Percentiles rank a stretch among this genome's conserved stretches.
Conservation (phyloP, 2,329 filamentous ascomycete genomes). For the Colletotrichum phormii region DNA sequence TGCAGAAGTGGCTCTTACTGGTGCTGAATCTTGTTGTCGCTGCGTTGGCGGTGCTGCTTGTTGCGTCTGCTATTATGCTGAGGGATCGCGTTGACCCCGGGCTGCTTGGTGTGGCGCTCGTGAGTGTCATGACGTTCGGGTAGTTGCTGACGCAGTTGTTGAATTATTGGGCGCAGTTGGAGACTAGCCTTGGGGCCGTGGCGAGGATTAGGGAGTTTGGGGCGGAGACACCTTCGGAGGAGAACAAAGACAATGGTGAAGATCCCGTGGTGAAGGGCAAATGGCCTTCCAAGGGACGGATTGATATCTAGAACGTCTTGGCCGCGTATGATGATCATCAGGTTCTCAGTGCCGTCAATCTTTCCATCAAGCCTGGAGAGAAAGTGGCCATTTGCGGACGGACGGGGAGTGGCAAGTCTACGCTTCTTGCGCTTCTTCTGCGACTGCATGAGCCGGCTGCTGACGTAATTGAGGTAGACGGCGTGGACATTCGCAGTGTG, state of each 20-base stretch:
- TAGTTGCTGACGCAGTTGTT: slow-evolving; percentile 45
- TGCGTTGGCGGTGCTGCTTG: slow-evolving; percentile 57
- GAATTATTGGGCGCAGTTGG: slow-evolving; percentile 46
- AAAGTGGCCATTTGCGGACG: slow-evolving; percentile 58
- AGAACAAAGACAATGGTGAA: slow-evolving; percentile 14
- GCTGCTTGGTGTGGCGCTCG: slow-evolving; percentile 42
- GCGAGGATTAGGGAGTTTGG: slow-evolving; percentile 44
- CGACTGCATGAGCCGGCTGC: slow-evolving; percentile 57
- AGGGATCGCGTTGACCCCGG: slow-evolving; percentile 9
- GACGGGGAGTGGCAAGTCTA: slow-evolving; percentile 50
- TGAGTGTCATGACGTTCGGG: slow-evolving; percentile 49
- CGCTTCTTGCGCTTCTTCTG: slow-evolving; percentile 56
- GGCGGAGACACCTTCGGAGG: slow-evolving; percentile 37
- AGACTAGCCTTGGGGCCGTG: slow-evolving; percentile 45
- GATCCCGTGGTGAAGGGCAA: not conserved
- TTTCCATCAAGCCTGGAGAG: slow-evolving; percentile 47
- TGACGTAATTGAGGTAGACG: slow-evolving; percentile 58
- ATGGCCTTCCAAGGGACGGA: not conserved
- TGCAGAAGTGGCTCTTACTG: slow-evolving; percentile 68
- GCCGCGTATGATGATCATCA: slow-evolving; percentile 16
- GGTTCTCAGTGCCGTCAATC: slow-evolving; percentile 44
- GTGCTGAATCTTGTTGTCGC: slow-evolving; percentile 62
- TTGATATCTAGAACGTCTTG: not conserved
- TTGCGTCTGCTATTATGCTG: slow-evolving; percentile 53
- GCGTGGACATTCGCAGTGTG: slow-evolving; percentile 47